Percentiles rank a stretch among this genome's conserved stretches.
Evolutionary conservation across 2,329 filamentous ascomycete species (phyloP).

Genomic region (Elsinoe arachidis): DNA sequence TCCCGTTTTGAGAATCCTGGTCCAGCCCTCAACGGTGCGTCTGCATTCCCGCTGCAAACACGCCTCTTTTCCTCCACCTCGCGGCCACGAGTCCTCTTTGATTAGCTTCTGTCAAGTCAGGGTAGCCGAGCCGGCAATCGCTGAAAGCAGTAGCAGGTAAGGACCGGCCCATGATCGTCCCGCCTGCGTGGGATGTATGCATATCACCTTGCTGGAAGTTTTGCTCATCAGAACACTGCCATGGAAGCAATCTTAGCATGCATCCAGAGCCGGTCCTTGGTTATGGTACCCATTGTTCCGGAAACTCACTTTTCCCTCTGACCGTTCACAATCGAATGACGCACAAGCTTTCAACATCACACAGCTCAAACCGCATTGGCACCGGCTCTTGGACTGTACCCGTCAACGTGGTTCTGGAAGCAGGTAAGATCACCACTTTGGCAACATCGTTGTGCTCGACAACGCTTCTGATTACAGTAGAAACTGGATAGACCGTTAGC

Average conservation of each 20-base stretch:
- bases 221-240: neutral
- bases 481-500: too few species aligned
- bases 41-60: neutral
- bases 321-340: neutral
- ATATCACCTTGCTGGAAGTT: neutral
- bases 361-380: neutral
- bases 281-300: neutral
- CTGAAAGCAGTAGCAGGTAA: neutral
- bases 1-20: neutral
- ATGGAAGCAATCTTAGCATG: neutral
- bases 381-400: neutral
- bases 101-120: neutral
- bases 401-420: neutral
- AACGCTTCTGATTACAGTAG: neutral
- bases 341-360: neutral
- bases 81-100: neutral
- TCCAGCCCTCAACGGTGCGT: neutral
- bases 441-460: neutral
- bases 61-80: neutral
- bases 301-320: neutral
- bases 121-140: neutral
- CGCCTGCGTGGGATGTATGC: neutral
- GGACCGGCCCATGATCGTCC: neutral
- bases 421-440: neutral
- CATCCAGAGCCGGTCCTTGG: neutral